Percentiles rank a stretch among this genome's conserved stretches.
phyloP scores from a whole-genome alignment of 371 early-diverging fungal species.

The Phascolomyces articulosus region DNA sequence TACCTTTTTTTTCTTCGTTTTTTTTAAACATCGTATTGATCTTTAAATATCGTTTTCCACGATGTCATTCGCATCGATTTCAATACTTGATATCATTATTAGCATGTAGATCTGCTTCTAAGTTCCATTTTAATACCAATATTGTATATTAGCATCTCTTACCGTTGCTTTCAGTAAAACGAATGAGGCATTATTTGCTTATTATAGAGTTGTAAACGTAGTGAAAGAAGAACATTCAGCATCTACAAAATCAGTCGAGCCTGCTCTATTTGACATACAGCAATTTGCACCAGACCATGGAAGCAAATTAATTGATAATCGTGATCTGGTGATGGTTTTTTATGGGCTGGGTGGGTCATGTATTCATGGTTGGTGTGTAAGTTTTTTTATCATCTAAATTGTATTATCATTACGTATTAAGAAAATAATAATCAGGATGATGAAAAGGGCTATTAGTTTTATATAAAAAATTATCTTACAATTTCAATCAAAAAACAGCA shows the following conservation, averaged over 20 bases:
- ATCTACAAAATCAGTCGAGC: slow-evolving; percentile 81
- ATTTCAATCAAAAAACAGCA: slow-evolving; percentile 77
- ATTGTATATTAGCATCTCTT: no score
- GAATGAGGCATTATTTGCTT: background rate
- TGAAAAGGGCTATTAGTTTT: slow-evolving; percentile 81
- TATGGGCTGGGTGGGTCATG: slow-evolving; percentile 85
- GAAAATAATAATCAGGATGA: slow-evolving; percentile 69
- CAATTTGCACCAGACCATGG: slow-evolving; percentile 49
- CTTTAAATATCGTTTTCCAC: no score
- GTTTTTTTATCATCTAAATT: background rate
- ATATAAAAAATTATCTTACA: no score
- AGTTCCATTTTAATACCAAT: no score
- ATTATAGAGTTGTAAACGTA: slow-evolving; percentile 64
- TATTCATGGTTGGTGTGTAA: slow-evolving; percentile 92
- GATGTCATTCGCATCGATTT: no score
- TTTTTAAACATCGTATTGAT: no score
- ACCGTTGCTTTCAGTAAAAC: no score
- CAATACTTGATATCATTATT: no score
- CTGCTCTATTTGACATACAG: slow-evolving; percentile 55
- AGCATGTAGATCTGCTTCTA: no score
- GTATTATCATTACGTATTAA: background rate
- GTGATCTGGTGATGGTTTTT: slow-evolving; percentile 75
- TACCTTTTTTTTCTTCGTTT: no score
- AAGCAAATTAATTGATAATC: slow-evolving; percentile 33
- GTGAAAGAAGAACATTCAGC: slow-evolving; percentile 64